Evolutionary conservation across 2,329 filamentous ascomycete species (phyloP).

Genomic region (Fusarium coicis): DNA sequence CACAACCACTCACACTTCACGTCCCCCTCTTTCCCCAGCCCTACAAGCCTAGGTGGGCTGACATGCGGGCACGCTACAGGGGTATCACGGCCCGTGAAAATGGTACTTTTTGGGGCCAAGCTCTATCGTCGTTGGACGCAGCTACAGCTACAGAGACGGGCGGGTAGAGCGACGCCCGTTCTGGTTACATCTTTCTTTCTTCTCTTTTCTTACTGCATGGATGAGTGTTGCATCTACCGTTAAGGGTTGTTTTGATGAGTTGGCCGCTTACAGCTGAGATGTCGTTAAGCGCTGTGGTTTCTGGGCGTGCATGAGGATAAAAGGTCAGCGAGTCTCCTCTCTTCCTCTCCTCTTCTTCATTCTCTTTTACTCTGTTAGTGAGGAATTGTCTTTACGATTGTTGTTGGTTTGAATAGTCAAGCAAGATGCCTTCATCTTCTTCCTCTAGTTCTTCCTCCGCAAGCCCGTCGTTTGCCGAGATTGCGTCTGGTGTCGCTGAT

Average conservation of each 20-base stretch:
- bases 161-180: background rate
- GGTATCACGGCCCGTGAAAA: background rate
- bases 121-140: conserved; percentile 1
- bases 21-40: conserved; percentile 15
- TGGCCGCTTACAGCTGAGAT: conserved; percentile 24
- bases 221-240: background rate
- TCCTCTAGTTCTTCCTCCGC: conserved; percentile 24
- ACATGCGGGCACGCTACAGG: conserved; percentile 10
- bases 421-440: conserved; percentile 18
- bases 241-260: background rate
- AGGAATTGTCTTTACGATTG: rapidly evolving
- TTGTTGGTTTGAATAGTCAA: background rate
- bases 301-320: conserved; percentile 15
- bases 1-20: background rate
- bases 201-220: background rate
- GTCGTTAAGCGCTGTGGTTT: background rate
- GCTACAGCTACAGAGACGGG: background rate
- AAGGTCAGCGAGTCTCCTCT: background rate
- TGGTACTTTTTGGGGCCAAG: conserved; percentile 22
- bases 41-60: conserved; percentile 29
- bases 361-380: background rate
- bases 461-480: background rate
- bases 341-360: background rate
- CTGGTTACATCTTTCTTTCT: conserved; percentile 8
- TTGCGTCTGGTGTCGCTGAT: conserved; percentile 1